Evolutionary conservation across 2,329 filamentous ascomycete genomes (phyloP).

Genomic region (Lojkania enalia): DNA sequence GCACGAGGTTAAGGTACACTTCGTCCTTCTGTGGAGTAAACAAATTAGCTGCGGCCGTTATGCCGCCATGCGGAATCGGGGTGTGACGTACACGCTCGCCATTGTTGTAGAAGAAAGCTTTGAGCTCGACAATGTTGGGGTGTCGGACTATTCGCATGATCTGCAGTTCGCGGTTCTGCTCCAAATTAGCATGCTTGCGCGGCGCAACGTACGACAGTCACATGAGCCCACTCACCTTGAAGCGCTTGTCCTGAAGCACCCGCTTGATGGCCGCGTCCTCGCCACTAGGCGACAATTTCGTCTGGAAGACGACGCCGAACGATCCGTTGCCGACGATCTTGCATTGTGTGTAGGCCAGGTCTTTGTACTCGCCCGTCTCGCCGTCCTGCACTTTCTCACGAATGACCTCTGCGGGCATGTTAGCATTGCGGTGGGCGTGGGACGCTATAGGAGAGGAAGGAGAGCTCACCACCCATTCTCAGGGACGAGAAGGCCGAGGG

Average conservation of each 20-base stretch:
- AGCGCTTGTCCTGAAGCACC: constrained; percentile 97
- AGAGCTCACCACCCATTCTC: constrained; percentile 91
- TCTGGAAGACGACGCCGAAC: constrained; percentile 98
- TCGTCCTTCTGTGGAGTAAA: constrained; percentile 71
- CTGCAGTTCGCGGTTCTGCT: constrained; percentile 94
- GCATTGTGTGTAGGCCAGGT: constrained; percentile 98
- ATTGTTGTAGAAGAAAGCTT: constrained; percentile 99
- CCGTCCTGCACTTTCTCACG: constrained; percentile 99
- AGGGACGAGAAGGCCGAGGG: constrained; percentile 84
- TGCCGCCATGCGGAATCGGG: background rate
- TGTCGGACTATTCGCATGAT: constrained; percentile 99
- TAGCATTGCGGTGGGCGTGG: constrained; percentile 36
- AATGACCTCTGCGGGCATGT: constrained; percentile 76
- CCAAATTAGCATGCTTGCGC: constrained; percentile 31
- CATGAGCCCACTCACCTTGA: constrained; percentile 72
- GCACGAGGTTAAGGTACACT: constrained; percentile 96
- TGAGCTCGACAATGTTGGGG: constrained; percentile 97
- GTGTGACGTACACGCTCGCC: constrained; percentile 78
- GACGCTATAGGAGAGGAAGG: constrained; percentile 3
- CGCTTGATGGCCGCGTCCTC: constrained; percentile 99
- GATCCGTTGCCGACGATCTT: constrained; percentile 99
- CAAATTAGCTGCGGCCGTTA: constrained; percentile 29
- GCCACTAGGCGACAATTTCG: constrained; percentile 94
- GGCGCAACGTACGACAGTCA: constrained; percentile 13
- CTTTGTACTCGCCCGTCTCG: constrained; percentile 91